phyloP scores from a whole-genome alignment of 1,139 yeast species.

The Candida dubliniensis region DNA sequence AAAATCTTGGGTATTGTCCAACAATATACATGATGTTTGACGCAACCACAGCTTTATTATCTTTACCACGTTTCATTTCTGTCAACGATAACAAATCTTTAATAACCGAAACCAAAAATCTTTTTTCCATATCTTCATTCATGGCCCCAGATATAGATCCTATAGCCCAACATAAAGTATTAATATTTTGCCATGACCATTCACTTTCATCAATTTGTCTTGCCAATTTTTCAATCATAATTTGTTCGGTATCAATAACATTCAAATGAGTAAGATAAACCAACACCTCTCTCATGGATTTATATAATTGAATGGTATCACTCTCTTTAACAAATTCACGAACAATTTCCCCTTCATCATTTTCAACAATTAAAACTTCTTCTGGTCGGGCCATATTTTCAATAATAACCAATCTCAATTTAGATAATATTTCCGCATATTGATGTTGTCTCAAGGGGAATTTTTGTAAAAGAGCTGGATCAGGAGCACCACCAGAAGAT shows the following conservation, averaged over 20 bases:
- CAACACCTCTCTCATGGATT: constrained; percentile 91
- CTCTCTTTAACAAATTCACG: constrained; percentile 96
- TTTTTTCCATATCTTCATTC: constrained; percentile 97
- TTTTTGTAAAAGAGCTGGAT: constrained; percentile 73
- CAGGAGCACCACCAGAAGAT: constrained; percentile 77
- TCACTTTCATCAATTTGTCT: constrained; percentile 94
- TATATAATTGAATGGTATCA: constrained; percentile 93
- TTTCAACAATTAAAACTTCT: constrained; percentile 93
- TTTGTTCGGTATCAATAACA: constrained; percentile 89
- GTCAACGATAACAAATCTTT: constrained; percentile 88
- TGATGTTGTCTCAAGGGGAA: constrained; percentile 85
- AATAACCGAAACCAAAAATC: constrained; percentile 88
- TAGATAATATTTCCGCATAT: constrained; percentile 72
- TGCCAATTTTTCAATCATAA: constrained; percentile 88
- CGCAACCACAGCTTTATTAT: constrained; percentile 97
- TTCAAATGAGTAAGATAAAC: constrained; percentile 95
- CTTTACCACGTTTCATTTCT: constrained; percentile 95
- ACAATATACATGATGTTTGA: constrained; percentile 98
- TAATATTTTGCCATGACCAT: constrained; percentile 99
- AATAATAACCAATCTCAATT: constrained; percentile 83
- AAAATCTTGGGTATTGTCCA: constrained; percentile 96
- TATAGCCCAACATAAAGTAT: constrained; percentile 98
- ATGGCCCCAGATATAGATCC: constrained; percentile 98
- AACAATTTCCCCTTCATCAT: constrained; percentile 98
- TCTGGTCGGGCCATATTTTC: constrained; percentile 99